Evolutionary conservation across 2,329 filamentous ascomycete genomes (phyloP), one percentile per base, ranked within the genome.

Genomic region (Talaromyces islandicus): DNA sequence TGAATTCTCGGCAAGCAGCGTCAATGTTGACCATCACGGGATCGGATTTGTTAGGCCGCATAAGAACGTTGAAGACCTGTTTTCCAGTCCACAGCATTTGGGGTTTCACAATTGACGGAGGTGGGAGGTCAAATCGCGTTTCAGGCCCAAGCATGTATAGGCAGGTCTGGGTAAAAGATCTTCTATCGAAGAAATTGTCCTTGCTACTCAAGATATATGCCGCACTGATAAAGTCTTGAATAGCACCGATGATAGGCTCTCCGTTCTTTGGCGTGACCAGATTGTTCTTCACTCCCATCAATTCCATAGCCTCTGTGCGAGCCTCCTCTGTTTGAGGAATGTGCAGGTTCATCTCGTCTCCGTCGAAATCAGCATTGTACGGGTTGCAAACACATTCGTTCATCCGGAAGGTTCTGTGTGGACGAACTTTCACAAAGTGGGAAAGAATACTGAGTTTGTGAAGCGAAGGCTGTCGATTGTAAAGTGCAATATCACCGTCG

Each of bases 371-470:
- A 59, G 94, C 94, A 68, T 99, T 99, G 81, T 99, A 99, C 3
- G 94, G 94, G 63, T 90, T 92, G 76, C 94, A 99, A 1, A 96
- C 94, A 84, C 94, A 99, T 73, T 99, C 94, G 72, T 99, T 99
- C 19, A 99, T 82, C 58, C 94, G 88, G 73, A 99, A 97, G 0
- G 94, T 99, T 74, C 92, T 87, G 88, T 94, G 96, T 0, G 93
- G 94, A 55, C 94, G 86, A 54, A 99, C 86, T 75, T 97, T 97
- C 67, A 89, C 94, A 69, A 89, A 87, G 79, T 99, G 94, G 70
- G 90, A 93, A 78, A 99, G 92, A 74, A 99, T 99, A 86, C 91
- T 96, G 65, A 99, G 88, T 75, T 97, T 99, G 82, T 99, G 94
- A 9, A 99, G 84, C 1, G 94, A 99, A 0, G 94, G 94, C 71